These are phyloP conservation scores for Oryza rufipogon DNA, from an alignment of 176 grass and related monocot genomes.

Conservation along the genomic window DNA sequence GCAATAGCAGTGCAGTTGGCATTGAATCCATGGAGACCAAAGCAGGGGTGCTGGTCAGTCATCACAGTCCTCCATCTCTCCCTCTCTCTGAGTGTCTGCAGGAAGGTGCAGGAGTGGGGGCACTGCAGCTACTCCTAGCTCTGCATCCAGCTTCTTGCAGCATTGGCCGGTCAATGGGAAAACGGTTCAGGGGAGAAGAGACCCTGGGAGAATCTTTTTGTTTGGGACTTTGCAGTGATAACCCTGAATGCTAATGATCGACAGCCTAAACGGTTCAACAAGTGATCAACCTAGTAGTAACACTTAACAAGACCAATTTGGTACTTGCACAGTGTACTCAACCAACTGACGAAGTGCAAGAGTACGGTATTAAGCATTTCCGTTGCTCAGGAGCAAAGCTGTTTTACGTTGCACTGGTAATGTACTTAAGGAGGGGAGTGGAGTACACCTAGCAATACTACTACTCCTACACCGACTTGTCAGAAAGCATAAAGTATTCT, in stretches of 20 bases:
- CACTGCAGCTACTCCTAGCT: not conserved
- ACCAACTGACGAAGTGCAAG: too few species aligned
- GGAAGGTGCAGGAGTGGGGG: not conserved
- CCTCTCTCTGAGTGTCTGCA: too few species aligned
- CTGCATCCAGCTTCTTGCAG: slow-evolving; percentile 20
- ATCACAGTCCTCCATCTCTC: not conserved
- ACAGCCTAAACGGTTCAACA: not conserved
- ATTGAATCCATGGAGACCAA: slow-evolving; percentile 1
- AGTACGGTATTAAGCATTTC: too few species aligned
- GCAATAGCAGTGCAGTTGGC: slow-evolving; percentile 14
- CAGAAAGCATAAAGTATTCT: slow-evolving; percentile 39
- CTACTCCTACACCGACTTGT: not conserved
- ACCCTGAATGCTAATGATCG: not conserved
- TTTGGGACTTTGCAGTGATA: not conserved
- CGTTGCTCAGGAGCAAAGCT: too few species aligned
- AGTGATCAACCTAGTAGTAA: not conserved
- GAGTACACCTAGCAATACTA: not conserved
- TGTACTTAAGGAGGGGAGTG: too few species aligned
- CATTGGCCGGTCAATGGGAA: not conserved
- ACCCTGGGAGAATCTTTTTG: not conserved
- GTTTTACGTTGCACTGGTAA: too few species aligned
- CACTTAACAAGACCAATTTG: not conserved
- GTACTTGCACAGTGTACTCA: not conserved
- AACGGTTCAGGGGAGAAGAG: slow-evolving; percentile 8
- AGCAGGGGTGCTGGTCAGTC: not conserved